Evolutionary conservation across 2,329 filamentous ascomycete species (phyloP), one percentile per base, ranked within the genome.

Genomic region (Hypoxylon sp.): DNA sequence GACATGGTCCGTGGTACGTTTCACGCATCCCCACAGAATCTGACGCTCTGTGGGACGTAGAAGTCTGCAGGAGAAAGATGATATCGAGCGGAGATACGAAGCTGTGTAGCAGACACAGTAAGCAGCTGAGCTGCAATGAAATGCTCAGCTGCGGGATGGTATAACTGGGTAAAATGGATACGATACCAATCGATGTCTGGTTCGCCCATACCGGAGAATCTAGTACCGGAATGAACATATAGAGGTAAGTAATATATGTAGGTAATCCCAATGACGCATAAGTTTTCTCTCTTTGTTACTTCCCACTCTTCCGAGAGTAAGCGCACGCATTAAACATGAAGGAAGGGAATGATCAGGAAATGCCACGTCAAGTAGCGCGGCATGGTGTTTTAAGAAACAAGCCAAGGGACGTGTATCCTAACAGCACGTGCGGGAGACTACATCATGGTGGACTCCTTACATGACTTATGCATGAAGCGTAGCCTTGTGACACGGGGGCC

Each of bases 401-500:
- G 60, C 66, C 57, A 65, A 59, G 66, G 66, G 29, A 55, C 53
- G 39, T 50, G 53, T 63, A 61, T 60, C 52, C 59, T 57, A 58
- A 64, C 63, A 53, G 51, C 69, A 71, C 69, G 69, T 71, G 69
- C 69, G 63, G 62, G 57, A 59, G 44, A 52, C 62, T 46, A 66
- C 70, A 70, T 67, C 59, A 44, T 65, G 37, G 48, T 65, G 39
- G 50, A 57, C 63, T 67, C 63, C 63, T 70, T 63, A 70, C 64
- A 70, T 64, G 11, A 19, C 10, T 37, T 11, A 59, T 69, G 71
- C 67, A 67, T 59, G 50, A 35, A 65, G 44, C 37, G 70, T 71
- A 73, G 71, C 71, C 70, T 74, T 74, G 73, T 73, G 71, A 71
- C 70, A 73, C 67, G 63, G 46, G 37, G 31, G 51, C 54, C 35